Conservation (phyloP, 1,284 basidiomycete genomes). For the Gastroboletus turbinatus region DNA sequence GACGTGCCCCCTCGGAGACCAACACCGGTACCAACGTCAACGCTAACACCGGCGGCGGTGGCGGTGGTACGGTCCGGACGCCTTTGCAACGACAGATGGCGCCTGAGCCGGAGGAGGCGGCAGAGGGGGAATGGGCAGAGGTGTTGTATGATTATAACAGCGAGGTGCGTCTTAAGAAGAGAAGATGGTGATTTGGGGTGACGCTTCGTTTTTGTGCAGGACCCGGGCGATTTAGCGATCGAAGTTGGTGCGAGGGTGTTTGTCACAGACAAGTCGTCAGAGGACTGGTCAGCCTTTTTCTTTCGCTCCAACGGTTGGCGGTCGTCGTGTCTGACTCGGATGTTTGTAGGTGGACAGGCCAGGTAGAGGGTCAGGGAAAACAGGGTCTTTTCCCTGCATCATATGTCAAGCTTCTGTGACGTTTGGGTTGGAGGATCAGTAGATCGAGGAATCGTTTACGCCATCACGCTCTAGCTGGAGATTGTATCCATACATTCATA, state of each 20-base stretch:
- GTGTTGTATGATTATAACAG: slow-evolving; percentile 74
- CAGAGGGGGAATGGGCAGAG: slow-evolving; percentile 71
- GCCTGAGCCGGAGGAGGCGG: slow-evolving; percentile 38
- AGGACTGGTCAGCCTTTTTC: slow-evolving; percentile 58
- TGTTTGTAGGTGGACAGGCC: slow-evolving; percentile 69
- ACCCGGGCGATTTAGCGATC: slow-evolving; percentile 62
- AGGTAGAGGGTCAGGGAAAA: slow-evolving; percentile 59
- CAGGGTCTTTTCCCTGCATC: slow-evolving; percentile 72
- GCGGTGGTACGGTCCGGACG: slow-evolving; percentile 16
- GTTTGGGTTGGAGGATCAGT: not conserved
- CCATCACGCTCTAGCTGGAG: not conserved
- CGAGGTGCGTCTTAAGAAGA: slow-evolving; percentile 43
- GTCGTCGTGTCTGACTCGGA: slow-evolving; percentile 1
- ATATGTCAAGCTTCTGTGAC: slow-evolving; percentile 64
- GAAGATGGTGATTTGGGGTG: not conserved
- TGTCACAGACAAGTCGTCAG: slow-evolving; percentile 63
- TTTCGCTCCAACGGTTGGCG: not conserved
- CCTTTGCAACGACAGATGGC: slow-evolving; percentile 29
- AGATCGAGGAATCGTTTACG: not conserved
- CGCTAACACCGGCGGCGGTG: not conserved
- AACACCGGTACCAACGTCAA: slow-evolving; percentile 23
- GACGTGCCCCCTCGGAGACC: slow-evolving; percentile 37
- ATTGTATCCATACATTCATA: slow-evolving; percentile 4
- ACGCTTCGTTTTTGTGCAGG: slow-evolving; percentile 40
- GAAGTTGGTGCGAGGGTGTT: slow-evolving; percentile 54